phyloP scores from a whole-genome alignment of 768 basidiomycete genomes.

The Leccinum disarticulatum region DNA sequence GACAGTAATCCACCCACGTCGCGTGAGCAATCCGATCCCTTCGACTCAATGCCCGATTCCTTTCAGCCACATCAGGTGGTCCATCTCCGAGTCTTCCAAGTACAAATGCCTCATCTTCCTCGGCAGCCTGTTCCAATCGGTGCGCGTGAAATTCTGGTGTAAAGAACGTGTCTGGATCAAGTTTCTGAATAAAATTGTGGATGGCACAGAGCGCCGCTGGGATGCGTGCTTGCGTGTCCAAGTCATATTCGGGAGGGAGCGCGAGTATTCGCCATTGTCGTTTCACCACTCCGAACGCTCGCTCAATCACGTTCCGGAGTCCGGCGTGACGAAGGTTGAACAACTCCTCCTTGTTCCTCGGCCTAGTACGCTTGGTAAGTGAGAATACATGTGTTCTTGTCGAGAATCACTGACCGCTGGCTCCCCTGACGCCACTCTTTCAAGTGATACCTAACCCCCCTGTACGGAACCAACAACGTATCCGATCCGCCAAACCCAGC shows the following conservation, averaged over 20 bases:
- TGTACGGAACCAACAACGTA: slow-evolving; percentile 38
- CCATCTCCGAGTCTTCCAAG: neutral
- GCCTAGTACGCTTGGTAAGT: neutral
- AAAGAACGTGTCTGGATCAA: neutral
- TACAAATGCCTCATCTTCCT: neutral
- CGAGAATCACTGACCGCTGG: neutral
- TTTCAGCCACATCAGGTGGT: neutral
- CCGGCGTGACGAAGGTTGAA: neutral
- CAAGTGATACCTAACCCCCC: neutral
- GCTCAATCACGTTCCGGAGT: neutral
- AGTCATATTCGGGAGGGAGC: neutral
- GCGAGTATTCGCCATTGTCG: neutral
- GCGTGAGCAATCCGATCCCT: neutral
- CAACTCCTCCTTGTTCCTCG: neutral
- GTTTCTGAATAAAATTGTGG: neutral
- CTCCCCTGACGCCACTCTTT: neutral
- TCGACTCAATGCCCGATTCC: neutral
- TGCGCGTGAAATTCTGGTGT: neutral
- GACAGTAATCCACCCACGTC: neutral
- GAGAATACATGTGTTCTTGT: neutral
- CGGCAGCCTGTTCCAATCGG: neutral
- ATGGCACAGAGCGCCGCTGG: neutral
- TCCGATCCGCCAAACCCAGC: slow-evolving; percentile 7
- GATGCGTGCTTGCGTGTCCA: neutral
- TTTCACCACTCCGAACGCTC: neutral